Evolutionary conservation across 202 grass and related monocot genomes (phyloP).

Genomic region (Setaria italica): DNA sequence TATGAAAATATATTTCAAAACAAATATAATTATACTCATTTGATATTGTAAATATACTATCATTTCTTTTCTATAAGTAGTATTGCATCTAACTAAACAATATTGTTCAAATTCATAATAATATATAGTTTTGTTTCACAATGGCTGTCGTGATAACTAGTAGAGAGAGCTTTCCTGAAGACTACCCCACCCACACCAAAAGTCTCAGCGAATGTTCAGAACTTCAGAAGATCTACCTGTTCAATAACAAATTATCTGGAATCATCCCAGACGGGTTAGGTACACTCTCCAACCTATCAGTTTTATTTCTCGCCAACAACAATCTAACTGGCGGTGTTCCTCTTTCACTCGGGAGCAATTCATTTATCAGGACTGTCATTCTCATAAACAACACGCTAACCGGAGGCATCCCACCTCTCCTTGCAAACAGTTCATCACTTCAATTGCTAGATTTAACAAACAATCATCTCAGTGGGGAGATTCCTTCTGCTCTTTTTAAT

Average conservation of each 20-base stretch:
- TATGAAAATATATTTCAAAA: too few relatives aligned
- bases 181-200: neutral
- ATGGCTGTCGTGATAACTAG: too few relatives aligned
- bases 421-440: constrained; percentile 42
- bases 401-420: constrained; percentile 27
- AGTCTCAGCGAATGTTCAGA: constrained; percentile 41
- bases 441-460: neutral
- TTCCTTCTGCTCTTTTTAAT: constrained; percentile 41
- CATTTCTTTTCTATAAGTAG: too few relatives aligned
- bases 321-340: constrained; percentile 14
- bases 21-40: too few relatives aligned
- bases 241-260: constrained; percentile 27
- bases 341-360: constrained; percentile 20
- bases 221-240: constrained; percentile 1
- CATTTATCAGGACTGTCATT: neutral
- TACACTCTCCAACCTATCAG: constrained; percentile 28
- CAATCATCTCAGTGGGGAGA: constrained; percentile 44
- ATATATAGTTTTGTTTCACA: too few relatives aligned
- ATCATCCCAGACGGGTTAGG: constrained; percentile 36
- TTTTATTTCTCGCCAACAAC: constrained; percentile 14
- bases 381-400: constrained; percentile 49
- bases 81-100: too few relatives aligned
- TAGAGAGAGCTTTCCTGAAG: too few relatives aligned
- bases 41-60: too few relatives aligned
- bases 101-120: too few relatives aligned